Percentiles rank a stretch among this genome's conserved stretches.
These are phyloP conservation scores for Talaromyces sp. DNA, from an alignment of 2,329 filamentous ascomycete species.

Conservation along the genomic window DNA sequence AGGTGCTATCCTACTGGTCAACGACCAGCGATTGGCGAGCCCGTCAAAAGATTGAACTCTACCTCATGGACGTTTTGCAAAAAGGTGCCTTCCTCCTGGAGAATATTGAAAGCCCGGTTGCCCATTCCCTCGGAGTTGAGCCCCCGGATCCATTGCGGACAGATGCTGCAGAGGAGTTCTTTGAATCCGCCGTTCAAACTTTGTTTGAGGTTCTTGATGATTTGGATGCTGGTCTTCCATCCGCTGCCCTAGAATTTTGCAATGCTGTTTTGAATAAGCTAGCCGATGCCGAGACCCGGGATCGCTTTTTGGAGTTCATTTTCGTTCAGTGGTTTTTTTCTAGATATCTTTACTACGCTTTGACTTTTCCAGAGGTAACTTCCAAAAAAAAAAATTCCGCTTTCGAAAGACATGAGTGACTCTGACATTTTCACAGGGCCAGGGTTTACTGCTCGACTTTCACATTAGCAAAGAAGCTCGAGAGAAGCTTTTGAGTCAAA, in stretches of 20 bases:
- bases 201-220: constrained; percentile 86
- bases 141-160: constrained; percentile 68
- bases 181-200: constrained; percentile 72
- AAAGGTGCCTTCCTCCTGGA: constrained; percentile 89
- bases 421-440: constrained; percentile 45
- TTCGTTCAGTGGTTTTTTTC: constrained; percentile 91
- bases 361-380: constrained; percentile 84
- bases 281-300: constrained; percentile 64
- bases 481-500: constrained; percentile 68
- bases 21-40: constrained; percentile 85
- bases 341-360: constrained; percentile 75
- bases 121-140: constrained; percentile 67
- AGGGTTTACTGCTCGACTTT: constrained; percentile 73
- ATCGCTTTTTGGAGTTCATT: constrained; percentile 75
- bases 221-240: constrained; percentile 80
- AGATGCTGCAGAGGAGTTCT: constrained; percentile 82
- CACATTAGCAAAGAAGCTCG: constrained; percentile 89
- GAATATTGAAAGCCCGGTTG: constrained; percentile 73
- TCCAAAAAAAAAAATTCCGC: neutral
- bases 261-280: constrained; percentile 78
- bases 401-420: constrained; percentile 1
- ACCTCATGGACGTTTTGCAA: constrained; percentile 90
- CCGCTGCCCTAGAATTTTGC: constrained; percentile 77
- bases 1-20: constrained; percentile 83
- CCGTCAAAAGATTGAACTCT: constrained; percentile 85